Base-by-base conservation (phyloP, 345 rosid genomes). In the Lumnitzera racemosa region DNA sequence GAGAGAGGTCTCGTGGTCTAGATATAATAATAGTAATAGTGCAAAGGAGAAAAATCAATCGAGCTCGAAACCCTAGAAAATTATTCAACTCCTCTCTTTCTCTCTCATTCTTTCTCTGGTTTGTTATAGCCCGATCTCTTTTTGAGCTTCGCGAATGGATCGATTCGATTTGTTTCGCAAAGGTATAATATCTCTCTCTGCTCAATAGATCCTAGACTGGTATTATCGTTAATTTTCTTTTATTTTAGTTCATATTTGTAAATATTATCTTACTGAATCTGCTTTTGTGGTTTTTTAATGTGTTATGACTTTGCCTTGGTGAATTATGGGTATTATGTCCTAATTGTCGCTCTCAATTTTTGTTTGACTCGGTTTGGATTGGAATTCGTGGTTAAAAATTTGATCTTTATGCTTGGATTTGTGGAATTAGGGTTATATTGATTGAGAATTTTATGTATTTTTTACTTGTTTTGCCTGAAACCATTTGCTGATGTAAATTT, bases 91-190 rank as follows among this genome's bases (percentile, higher is more conserved):
- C 48, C 46, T 5, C 60, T 16, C 43, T 16, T 15, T 56, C 23
- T n/a, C 14, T 24, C 13, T 2, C 1, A 3, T 10, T 2, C 8
- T 23, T 15, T 5, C 4, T 41, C 41, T 57, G 23, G 36, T 48
- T 48, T 17, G 3, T 25, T 12, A 16, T 13, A 3, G 41, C 9
- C 48, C 57, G 31, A 25, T 60, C 49, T 66, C 46, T 48, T 59
- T 61, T 61, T 75, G 47, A 61, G 66, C 65, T 46, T 57, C 78
- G 62, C 65, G 64, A 50, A 88, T 88, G 91, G 89, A 85, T 80
- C 86, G 81, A 54, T 81, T 80, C 65, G 68, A 73, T 81, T 83
- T 83, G 75, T 69, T 88, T 70, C 85, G 79, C 27, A 78, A 83
- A 83, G 96, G 91, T 87, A 69, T 69, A 31, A 41, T 59, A 58